These are phyloP conservation scores for Pythium periplocum DNA, from an alignment of 352 stramenopile species.

Conservation along the genomic window DNA sequence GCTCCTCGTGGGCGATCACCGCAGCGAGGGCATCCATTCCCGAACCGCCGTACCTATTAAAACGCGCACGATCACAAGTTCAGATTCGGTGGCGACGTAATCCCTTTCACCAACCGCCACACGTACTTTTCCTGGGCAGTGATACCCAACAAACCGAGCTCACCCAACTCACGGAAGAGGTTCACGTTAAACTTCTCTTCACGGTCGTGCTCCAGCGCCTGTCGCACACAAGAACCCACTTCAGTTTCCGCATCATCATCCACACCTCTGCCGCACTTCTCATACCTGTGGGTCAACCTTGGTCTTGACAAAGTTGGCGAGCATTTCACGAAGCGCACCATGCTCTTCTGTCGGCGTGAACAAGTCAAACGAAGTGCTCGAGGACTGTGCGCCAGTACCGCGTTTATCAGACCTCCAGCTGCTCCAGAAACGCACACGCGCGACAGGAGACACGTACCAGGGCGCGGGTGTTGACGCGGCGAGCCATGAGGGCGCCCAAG, in stretches of 20 bases:
- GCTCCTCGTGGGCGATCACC: constrained; percentile 93
- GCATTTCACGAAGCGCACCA: constrained; percentile 89
- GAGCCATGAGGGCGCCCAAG: constrained; percentile 8
- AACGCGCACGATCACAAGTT: too few species aligned
- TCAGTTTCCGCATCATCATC: neutral
- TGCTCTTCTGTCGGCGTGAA: constrained; percentile 90
- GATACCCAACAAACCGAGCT: constrained; percentile 95
- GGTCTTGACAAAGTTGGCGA: constrained; percentile 90
- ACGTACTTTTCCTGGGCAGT: constrained; percentile 92
- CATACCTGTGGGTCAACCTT: constrained; percentile 96
- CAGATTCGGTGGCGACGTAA: too few species aligned
- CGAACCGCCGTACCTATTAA: constrained; percentile 88
- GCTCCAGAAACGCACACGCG: too few species aligned
- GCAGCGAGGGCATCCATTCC: constrained; percentile 95
- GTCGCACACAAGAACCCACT: neutral
- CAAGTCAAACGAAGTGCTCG: constrained; percentile 43
- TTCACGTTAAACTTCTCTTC: constrained; percentile 97
- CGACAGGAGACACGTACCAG: constrained; percentile 6
- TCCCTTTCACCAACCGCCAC: too few species aligned
- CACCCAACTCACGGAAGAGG: constrained; percentile 93
- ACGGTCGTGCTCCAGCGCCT: constrained; percentile 92
- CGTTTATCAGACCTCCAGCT: too few species aligned
- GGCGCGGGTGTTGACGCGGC: constrained; percentile 12
- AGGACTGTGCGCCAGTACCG: neutral
- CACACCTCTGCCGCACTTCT: neutral